phyloP scores from a whole-genome alignment of 495 filamentous ascomycete species.

The Diplogelasinospora grovesii region DNA sequence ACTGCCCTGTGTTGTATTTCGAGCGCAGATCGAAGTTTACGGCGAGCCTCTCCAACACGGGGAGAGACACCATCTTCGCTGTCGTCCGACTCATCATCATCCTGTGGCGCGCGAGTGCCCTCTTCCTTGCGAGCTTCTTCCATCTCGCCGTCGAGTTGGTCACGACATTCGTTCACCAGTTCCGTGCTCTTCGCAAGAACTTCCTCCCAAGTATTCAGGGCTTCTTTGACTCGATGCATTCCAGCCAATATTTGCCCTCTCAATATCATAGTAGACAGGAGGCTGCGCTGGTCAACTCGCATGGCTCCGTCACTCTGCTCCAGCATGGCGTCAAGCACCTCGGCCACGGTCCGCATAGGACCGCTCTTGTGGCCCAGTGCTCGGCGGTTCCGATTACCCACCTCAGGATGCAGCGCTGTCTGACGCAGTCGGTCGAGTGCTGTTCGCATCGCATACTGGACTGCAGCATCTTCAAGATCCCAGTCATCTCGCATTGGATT shows the following conservation, averaged over 20 bases:
- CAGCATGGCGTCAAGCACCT: constrained; percentile 85
- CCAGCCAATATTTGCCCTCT: constrained; percentile 72
- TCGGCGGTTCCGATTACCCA: constrained; percentile 60
- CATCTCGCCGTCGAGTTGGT: constrained; percentile 50
- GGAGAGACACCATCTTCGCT: constrained; percentile 22
- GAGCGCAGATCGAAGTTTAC: constrained; percentile 61
- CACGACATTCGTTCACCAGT: constrained; percentile 58
- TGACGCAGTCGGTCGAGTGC: constrained; percentile 58
- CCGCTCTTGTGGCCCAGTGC: constrained; percentile 58
- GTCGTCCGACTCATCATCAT: constrained; percentile 36
- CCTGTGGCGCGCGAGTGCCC: constrained; percentile 16
- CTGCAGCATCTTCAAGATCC: constrained; percentile 51
- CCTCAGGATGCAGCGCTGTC: constrained; percentile 78
- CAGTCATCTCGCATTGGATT: constrained; percentile 52
- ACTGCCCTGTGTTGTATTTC: constrained; percentile 74
- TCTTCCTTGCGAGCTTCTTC: constrained; percentile 31
- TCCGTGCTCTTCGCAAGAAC: constrained; percentile 47
- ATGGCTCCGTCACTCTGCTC: constrained; percentile 64
- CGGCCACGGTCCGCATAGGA: constrained; percentile 68
- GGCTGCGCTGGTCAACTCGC: constrained; percentile 57
- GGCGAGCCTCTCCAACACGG: constrained; percentile 50
- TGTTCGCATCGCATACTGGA: constrained; percentile 57
- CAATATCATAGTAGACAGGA: constrained; percentile 53
- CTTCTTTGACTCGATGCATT: constrained; percentile 43
- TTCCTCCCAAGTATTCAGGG: constrained; percentile 59